A percentile compares a stretch with the other conserved stretches of the same genome.
Evolutionary conservation across 75 land plant genomes (phyloP).

Genomic region (Pseudotsuga menziesii): DNA sequence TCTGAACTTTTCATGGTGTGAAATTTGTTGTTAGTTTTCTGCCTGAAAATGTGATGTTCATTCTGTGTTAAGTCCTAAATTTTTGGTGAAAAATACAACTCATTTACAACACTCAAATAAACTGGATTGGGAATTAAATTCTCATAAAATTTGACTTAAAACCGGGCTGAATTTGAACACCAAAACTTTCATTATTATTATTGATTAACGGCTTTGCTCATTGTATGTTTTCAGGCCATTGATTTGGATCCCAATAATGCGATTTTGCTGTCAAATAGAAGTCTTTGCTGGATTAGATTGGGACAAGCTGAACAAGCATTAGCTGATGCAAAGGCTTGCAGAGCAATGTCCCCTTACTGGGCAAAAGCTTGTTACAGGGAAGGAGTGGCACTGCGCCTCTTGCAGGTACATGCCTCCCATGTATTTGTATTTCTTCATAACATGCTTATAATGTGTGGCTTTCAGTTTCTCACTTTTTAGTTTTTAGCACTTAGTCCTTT

Average conservation of each 20-base stretch:
- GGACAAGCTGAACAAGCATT: conserved; percentile 94
- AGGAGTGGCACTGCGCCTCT: conserved; percentile 79
- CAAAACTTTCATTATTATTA: too few relatives aligned
- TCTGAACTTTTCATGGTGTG: too few relatives aligned
- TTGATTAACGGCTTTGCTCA: background rate
- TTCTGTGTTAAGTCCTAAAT: too few relatives aligned
- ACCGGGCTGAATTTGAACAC: too few relatives aligned
- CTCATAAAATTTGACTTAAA: too few relatives aligned
- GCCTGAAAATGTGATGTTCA: too few relatives aligned
- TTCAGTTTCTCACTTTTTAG: background rate
- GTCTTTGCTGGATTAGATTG: conserved; percentile 81
- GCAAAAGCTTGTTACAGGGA: conserved; percentile 92
- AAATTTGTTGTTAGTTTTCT: too few relatives aligned
- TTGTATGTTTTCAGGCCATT: conserved; percentile 60
- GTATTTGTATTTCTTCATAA: background rate
- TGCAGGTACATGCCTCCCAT: conserved; percentile 48
- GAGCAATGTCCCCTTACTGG: conserved; percentile 79
- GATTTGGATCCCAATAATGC: conserved; percentile 86
- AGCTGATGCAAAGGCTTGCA: conserved; percentile 75
- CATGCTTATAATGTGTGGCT: background rate
- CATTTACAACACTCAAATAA: too few relatives aligned
- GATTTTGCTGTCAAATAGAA: conserved; percentile 68
- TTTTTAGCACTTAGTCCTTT: too few relatives aligned
- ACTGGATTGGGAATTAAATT: too few relatives aligned
- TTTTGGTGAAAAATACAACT: too few relatives aligned